These are phyloP conservation scores for Colletotrichum eleusines DNA, from an alignment of 2,329 filamentous ascomycete species.

Conservation along the genomic window DNA sequence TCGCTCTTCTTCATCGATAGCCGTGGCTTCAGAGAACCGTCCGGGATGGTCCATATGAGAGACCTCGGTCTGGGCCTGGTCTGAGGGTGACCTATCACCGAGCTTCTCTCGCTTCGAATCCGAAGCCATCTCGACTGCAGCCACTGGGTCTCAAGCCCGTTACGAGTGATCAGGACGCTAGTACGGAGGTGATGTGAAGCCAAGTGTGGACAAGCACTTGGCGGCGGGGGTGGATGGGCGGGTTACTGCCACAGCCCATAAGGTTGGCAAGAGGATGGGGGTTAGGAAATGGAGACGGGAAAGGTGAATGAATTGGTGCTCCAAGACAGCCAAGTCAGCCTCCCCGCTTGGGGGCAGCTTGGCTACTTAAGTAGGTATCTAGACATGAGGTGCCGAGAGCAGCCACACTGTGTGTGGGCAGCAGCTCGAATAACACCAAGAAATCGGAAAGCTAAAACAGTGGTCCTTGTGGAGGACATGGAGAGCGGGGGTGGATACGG, in stretches of 20 bases:
- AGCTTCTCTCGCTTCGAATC: conserved; percentile 18
- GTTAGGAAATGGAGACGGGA: too few species aligned
- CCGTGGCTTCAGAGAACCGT: conserved; percentile 25
- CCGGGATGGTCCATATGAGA: conserved; percentile 24
- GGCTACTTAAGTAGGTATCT: conserved; percentile 13
- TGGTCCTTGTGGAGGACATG: conserved; percentile 11
- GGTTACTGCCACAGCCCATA: not conserved
- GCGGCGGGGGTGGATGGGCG: not conserved
- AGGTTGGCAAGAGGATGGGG: not conserved
- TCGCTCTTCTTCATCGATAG: conserved; percentile 45
- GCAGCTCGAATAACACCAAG: not conserved
- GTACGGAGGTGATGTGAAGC: not conserved
- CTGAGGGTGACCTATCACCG: conserved; percentile 16
- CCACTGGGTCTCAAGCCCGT: not conserved
- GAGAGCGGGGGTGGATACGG: conserved; percentile 11
- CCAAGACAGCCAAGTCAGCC: conserved; percentile 27
- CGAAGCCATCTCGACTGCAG: conserved; percentile 17
- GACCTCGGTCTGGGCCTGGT: conserved; percentile 10
- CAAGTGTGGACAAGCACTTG: not conserved
- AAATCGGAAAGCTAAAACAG: conserved; percentile 7
- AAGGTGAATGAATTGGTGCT: not conserved
- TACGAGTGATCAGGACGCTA: not conserved
- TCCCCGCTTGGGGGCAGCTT: conserved; percentile 17
- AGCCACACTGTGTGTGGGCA: not conserved
- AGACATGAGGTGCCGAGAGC: not conserved